Evolutionary conservation across 192 early-diverging fungal genomes (phyloP), one percentile per base, ranked within the genome.

Genomic region (Oehlia diaphana): DNA sequence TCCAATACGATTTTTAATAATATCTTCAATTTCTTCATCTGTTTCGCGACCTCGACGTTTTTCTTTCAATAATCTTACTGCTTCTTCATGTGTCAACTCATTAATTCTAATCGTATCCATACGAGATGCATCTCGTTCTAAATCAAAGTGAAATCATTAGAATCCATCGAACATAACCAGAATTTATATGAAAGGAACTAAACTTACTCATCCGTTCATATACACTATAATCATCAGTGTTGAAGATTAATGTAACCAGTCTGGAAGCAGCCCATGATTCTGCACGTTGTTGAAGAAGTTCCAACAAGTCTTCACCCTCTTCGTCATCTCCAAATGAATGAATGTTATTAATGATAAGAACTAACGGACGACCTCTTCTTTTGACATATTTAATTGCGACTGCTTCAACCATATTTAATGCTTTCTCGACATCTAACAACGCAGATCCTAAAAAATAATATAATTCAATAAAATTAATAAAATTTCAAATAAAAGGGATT

Each of bases 301-400:
- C 77, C 35, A 78, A 70, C 13, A 78, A 61, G 23, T 78, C 77
- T 31, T 33, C 42, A 3, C 77, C 77, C 9, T 78, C 77, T 37
- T 78, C 77, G 31, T 78, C 77, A 70, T 78, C 77, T 70, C 62
- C 62, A 69, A 78, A 78, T 53, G 77, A 10, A 58, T 78, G 77
- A 42, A 78, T 78, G n/a, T 78, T 78, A 70, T 78, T 78, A 39
- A 78, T 78, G 3, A 78, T 26, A 2, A 78, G 21, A n/a, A 78
- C 28, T 70, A 78, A 61, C 4, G 77, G 77, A 9, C 42, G 10
- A 16, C 77, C 47, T 44, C 63, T 14, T 61, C 49, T 67, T 50
- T 6, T 33, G 2, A 9, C 5, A 78, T 78, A 78, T 35, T 78
- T 69, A 10, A 39, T 13, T 5, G 77, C 77, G 23, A 78, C 77